These are phyloP conservation scores for Schizothecium vesticola DNA, from an alignment of 495 filamentous ascomycete genomes.

Conservation along the genomic window DNA sequence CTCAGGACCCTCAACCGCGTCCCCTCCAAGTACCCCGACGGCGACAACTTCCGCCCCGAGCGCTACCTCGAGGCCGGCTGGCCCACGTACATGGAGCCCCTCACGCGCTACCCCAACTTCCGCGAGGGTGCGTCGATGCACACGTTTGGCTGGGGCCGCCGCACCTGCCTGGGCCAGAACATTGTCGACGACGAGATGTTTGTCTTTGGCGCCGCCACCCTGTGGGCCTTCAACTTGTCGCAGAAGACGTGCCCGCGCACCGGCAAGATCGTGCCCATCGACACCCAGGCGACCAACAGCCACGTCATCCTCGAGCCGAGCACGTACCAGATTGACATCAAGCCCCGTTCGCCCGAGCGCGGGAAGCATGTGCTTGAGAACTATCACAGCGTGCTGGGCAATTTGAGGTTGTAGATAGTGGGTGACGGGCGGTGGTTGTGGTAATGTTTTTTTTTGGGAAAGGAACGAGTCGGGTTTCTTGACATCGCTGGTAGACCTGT, in stretches of 20 bases:
- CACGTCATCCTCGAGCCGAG: constrained; percentile 46
- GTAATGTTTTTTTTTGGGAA: background rate
- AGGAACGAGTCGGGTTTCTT: no score
- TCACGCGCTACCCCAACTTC: constrained; percentile 47
- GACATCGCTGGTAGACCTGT: background rate
- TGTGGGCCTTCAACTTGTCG: constrained; percentile 46
- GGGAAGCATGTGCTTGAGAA: constrained; percentile 30
- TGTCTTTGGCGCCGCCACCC: constrained; percentile 43
- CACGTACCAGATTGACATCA: constrained; percentile 37
- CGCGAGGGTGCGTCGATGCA: constrained; percentile 46
- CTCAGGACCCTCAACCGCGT: constrained; percentile 48
- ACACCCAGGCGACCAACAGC: constrained; percentile 46
- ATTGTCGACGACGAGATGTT: constrained; percentile 57
- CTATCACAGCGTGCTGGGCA: constrained; percentile 29
- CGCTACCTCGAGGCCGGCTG: constrained; percentile 49
- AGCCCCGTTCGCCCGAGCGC: constrained; percentile 31
- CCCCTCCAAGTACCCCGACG: constrained; percentile 45
- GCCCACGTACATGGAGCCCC: constrained; percentile 51
- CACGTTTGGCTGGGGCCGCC: constrained; percentile 58
- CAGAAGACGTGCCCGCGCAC: constrained; percentile 37
- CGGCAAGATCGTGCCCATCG: constrained; percentile 39
- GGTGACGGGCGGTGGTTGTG: background rate
- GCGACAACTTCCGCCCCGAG: constrained; percentile 50
- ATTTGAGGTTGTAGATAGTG: constrained; percentile 18
- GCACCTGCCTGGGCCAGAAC: constrained; percentile 56